Base-by-base conservation (phyloP, 2,329 filamentous ascomycete species). In the Mariannaea sp. region DNA sequence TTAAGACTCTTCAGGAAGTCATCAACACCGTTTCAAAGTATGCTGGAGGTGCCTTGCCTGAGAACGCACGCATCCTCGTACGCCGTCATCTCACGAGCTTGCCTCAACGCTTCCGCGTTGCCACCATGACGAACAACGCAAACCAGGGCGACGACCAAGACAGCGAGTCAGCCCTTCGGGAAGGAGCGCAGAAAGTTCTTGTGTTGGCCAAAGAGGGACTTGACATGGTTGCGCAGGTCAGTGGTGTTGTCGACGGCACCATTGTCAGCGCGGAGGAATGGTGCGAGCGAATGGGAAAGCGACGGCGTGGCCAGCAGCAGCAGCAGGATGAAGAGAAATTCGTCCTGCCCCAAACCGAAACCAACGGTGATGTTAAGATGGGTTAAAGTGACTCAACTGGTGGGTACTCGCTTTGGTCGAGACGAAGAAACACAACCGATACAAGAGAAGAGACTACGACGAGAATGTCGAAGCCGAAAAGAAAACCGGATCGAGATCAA, bases 141-240 rank as follows among this genome's bases (percentile, higher is more conserved):
- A 42, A 54, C 2, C 67, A 72, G 19, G 61, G 65, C 20, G 56
- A 56, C 59, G 56, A 66, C 41, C 69, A 70, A 51, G 70, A 73
- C 38, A 70, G 65, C 40, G 74, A 76, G 41, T 69, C 68, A 7
- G 70, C 70, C 13, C 56, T 75, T 8, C 67, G 70, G 16, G 80
- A 86, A 20, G 79, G 80, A 45, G 92, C 90, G 0, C 87, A 92
- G 62, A 82, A 88, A 33, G 92, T 95, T 50, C 76, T 97, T 10
- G 85, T 94, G 1, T 84, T 97, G 45, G 93, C 93, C 6, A 89
- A 88, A 65, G 93, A 97, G 70, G 91, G 92, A 0, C 78, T 97
- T 12, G 92, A 97, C 63, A 96, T 97, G 88, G 92, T 97, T 80
- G 83, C 85, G 1, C 92, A 97, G 70, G 91, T 99, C 43, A 94